Conservation (phyloP, 2,329 filamentous ascomycete genomes). For the Colletotrichum gigasporum region DNA sequence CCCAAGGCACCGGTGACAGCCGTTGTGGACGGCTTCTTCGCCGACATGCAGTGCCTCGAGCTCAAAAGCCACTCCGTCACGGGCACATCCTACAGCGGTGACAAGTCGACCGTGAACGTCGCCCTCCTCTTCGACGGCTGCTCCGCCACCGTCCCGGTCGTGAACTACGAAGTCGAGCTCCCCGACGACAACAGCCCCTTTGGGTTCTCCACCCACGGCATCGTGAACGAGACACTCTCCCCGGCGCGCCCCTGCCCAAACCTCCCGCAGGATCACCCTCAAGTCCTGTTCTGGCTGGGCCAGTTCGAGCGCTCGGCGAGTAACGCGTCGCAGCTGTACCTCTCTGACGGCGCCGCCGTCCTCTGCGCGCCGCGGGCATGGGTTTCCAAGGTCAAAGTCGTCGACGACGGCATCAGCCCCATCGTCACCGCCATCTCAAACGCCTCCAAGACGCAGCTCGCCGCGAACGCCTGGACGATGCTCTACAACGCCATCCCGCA, state of each 20-base stretch:
- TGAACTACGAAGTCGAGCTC: background rate
- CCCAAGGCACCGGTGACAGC: background rate
- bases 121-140: slow-evolving; percentile 10
- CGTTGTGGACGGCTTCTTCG: slow-evolving; percentile 5
- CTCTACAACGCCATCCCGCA: background rate
- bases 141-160: background rate
- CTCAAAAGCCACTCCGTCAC: background rate
- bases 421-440: background rate
- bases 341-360: background rate
- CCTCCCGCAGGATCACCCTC: background rate
- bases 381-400: slow-evolving; percentile 11
- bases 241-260: background rate
- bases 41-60: slow-evolving; percentile 1
- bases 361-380: slow-evolving; percentile 8
- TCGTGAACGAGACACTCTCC: background rate
- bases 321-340: background rate
- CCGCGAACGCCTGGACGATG: background rate
- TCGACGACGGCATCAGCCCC: slow-evolving; percentile 6
- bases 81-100: background rate
- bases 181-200: background rate
- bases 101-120: background rate
- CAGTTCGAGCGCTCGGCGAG: background rate
- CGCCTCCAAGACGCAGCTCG: background rate
- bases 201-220: background rate
- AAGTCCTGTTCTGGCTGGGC: background rate